Conservation (phyloP, 495 filamentous ascomycete species). For the Rostrohypoxylon terebratum region DNA sequence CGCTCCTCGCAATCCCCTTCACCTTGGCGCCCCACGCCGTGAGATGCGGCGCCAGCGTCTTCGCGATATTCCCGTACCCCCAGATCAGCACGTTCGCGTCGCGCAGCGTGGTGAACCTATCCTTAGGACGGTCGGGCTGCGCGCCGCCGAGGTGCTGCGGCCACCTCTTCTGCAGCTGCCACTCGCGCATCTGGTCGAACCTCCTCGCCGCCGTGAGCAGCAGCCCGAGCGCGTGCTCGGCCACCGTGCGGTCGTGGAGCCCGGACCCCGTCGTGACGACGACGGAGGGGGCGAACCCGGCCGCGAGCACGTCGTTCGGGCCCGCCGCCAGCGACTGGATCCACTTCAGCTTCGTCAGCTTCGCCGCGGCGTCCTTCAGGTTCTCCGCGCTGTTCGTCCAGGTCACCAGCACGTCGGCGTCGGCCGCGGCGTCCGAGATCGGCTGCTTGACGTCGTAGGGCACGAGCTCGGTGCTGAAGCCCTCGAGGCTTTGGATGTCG, state of each 20-base stretch:
- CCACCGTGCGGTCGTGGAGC: constrained; percentile 70
- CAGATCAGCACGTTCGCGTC: constrained; percentile 69
- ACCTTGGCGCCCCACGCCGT: constrained; percentile 64
- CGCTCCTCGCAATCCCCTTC: constrained; percentile 60
- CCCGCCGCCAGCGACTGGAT: constrained; percentile 72
- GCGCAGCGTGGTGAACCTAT: constrained; percentile 65
- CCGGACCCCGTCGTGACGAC: constrained; percentile 68
- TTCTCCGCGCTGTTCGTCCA: constrained; percentile 67
- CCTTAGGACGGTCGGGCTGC: constrained; percentile 61
- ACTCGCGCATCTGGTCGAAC: constrained; percentile 70
- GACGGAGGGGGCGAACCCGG: constrained; percentile 62
- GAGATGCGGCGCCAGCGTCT: constrained; percentile 78
- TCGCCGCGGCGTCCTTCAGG: constrained; percentile 62
- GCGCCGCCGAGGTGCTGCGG: constrained; percentile 68
- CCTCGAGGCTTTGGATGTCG: constrained; percentile 61
- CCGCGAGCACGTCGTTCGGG: constrained; percentile 69
- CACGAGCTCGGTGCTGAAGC: constrained; percentile 64
- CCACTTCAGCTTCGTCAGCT: constrained; percentile 66
- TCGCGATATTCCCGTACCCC: constrained; percentile 88
- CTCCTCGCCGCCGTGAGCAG: constrained; percentile 62
- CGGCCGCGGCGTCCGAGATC: constrained; percentile 63
- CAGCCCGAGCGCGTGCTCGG: constrained; percentile 68
- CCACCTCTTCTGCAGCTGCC: constrained; percentile 64
- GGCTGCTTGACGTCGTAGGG: constrained; percentile 65
- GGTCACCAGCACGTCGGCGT: constrained; percentile 68